Evolutionary conservation across 2,329 filamentous ascomycete genomes (phyloP), one percentile per base, ranked within the genome.

Genomic region (Paecilomyces niveus): DNA sequence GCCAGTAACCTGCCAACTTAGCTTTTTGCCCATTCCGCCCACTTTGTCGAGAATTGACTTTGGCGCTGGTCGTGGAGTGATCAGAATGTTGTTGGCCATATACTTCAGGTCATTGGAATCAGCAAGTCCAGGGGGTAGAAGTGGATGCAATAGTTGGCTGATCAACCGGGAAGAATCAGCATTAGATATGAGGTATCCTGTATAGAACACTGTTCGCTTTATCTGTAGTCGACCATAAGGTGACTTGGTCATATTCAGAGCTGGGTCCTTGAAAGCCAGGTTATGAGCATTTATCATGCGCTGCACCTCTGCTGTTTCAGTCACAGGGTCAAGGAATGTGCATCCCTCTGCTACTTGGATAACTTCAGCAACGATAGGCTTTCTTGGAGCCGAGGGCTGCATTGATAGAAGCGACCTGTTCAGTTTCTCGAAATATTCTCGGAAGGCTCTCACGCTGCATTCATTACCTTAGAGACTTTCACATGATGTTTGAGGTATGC

Each of bases 201-300:
- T 97, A 75, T 93, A 97, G 74, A 92, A 91, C 54, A 96, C 88
- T 1, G 86, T 90, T 70, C 92, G 92, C 73, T 90, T 91, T 71
- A 99, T 90, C 65, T 84, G 82, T 60, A 94, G 80, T 53, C 76
- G 74, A 33, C 78, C 74, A 53, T 74, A 74, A 9, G 71, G 70
- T 0, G 79, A 78, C 49, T 77, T 79, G 9, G 72, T 70, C 21
- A 64, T 63, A 55, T 73, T 75, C 18, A 68, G 63, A 3, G 64
- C 63, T 18, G 71, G 65, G 57, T 70, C 67, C 50, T 67, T 72
- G 24, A 68, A 60, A 15, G 66, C 60, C 22, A 67, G 58, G 71
- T 97, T 99, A 78, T 97, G 93, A 21, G 83, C 80, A 70, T 96
- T 93, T 75, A 97, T 88, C 80, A 97, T 88, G 64, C 88, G 87